phyloP scores from a whole-genome alignment of 192 early-diverging fungal genomes.

The Podochytrium sp. region DNA sequence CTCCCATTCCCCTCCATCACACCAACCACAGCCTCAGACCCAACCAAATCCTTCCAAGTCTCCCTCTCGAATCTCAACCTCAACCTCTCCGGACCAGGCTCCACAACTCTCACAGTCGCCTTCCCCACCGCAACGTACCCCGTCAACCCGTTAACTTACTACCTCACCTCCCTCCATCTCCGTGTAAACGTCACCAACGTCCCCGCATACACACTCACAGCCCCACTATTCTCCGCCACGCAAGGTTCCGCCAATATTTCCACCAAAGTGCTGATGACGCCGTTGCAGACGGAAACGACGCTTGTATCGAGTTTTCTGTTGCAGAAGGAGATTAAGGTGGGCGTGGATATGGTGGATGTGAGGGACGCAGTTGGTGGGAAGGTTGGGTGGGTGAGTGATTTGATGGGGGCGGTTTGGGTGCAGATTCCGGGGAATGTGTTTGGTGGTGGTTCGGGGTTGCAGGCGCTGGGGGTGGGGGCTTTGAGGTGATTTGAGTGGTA shows the following conservation, averaged over 20 bases:
- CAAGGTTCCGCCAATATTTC: not conserved
- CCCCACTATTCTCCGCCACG: not conserved
- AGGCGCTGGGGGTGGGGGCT: too few relatives aligned
- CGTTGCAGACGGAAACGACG: not conserved
- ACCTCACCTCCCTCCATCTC: not conserved
- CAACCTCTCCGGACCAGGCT: not conserved
- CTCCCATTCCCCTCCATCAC: not conserved
- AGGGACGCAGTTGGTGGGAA: not conserved
- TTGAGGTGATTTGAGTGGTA: too few relatives aligned
- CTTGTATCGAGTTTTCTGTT: not conserved
- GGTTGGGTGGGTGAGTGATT: constrained; percentile 3
- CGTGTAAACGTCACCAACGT: not conserved
- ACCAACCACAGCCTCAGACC: not conserved
- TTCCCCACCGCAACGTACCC: not conserved
- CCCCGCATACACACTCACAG: not conserved
- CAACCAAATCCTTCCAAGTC: not conserved
- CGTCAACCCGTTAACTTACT: not conserved
- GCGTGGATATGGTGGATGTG: constrained; percentile 6
- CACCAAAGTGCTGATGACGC: not conserved
- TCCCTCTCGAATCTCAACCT: not conserved
- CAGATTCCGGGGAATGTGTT: constrained; percentile 2
- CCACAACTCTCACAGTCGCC: not conserved
- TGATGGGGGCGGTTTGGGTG: not conserved
- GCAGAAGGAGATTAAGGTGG: not conserved
- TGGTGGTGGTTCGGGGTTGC: too few relatives aligned